Conservation (phyloP, 2,329 filamentous ascomycete genomes). For the Leptosphaerulina australis region DNA sequence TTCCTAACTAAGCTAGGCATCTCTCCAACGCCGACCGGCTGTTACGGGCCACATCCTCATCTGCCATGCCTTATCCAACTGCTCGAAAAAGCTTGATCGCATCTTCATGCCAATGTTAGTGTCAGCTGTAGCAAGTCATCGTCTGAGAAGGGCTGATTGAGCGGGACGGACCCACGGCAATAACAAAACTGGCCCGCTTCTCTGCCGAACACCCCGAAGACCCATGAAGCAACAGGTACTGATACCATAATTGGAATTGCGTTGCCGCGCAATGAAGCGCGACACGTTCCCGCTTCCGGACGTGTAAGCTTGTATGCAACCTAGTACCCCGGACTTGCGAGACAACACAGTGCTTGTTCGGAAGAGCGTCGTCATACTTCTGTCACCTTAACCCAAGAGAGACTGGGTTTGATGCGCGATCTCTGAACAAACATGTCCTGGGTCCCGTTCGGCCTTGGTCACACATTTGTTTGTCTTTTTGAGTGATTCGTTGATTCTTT, state of each 20-base stretch:
- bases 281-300: slow-evolving; percentile 23
- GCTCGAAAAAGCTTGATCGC: slow-evolving; percentile 1
- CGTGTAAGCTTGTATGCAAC: slow-evolving; percentile 12
- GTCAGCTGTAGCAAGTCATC: slow-evolving; percentile 3
- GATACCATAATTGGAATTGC: slow-evolving; percentile 9
- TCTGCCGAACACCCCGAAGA: slow-evolving; percentile 13
- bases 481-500: slow-evolving; percentile 8
- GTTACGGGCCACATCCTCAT: slow-evolving; percentile 10
- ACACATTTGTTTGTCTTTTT: slow-evolving; percentile 8
- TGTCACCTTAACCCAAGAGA: slow-evolving; percentile 21
- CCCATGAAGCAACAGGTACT: slow-evolving; percentile 10
- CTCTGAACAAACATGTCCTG: slow-evolving; percentile 28
- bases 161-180: slow-evolving; percentile 11
- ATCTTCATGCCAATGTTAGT: background rate
- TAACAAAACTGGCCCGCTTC: slow-evolving; percentile 10
- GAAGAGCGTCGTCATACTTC: slow-evolving; percentile 34
- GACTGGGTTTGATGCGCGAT: slow-evolving; percentile 17
- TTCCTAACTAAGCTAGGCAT: slow-evolving; percentile 8
- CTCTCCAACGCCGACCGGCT: background rate
- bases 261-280: slow-evolving; percentile 17
- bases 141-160: slow-evolving; percentile 6
- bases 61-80: slow-evolving; percentile 1
- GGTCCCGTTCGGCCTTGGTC: slow-evolving; percentile 9
- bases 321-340: slow-evolving; percentile 14
- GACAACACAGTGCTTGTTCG: slow-evolving; percentile 15